phyloP scores from a whole-genome alignment of 108 stramenopile species.

The Pseudonitzschia multiseries region DNA sequence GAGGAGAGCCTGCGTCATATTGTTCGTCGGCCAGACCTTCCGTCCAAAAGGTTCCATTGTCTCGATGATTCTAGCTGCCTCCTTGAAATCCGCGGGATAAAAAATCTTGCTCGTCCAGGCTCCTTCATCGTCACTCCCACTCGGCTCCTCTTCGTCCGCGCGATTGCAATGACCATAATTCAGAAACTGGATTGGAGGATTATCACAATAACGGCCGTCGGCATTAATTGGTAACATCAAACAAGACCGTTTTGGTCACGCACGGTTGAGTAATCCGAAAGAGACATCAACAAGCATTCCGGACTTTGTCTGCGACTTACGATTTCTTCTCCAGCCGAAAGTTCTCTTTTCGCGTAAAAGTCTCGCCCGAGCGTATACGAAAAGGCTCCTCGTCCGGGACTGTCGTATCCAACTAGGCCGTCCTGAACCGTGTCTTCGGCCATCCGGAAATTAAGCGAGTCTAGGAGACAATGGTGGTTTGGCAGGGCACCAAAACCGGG shows the following conservation, averaged over 20 bases:
- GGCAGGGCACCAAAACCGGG: slow-evolving; percentile 41
- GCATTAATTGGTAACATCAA: background rate
- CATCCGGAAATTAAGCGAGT: slow-evolving; percentile 10
- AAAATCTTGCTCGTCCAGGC: background rate
- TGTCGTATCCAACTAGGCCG: background rate
- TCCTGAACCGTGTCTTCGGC: slow-evolving; percentile 25
- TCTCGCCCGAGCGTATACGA: slow-evolving; percentile 37
- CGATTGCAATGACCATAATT: slow-evolving; percentile 9
- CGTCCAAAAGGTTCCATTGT: background rate
- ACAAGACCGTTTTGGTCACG: too few species aligned
- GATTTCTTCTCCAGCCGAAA: slow-evolving; percentile 34
- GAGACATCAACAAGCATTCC: too few species aligned
- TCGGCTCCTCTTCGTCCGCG: background rate
- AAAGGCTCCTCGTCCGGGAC: slow-evolving; percentile 44
- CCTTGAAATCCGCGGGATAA: slow-evolving; percentile 8
- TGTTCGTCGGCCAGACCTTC: background rate
- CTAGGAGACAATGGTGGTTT: slow-evolving; percentile 42
- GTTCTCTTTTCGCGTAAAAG: slow-evolving; percentile 21
- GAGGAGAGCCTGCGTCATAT: background rate
- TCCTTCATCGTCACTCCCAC: background rate
- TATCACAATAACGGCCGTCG: background rate
- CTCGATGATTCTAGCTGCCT: slow-evolving; percentile 16
- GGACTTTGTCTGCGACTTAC: slow-evolving; percentile 5
- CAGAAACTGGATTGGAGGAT: slow-evolving; percentile 5
- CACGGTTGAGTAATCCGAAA: too few species aligned